Percentiles rank a stretch among this genome's conserved stretches.
Conservation (phyloP, 2,329 filamentous ascomycete genomes). For the Coleophoma cylindrospora region DNA sequence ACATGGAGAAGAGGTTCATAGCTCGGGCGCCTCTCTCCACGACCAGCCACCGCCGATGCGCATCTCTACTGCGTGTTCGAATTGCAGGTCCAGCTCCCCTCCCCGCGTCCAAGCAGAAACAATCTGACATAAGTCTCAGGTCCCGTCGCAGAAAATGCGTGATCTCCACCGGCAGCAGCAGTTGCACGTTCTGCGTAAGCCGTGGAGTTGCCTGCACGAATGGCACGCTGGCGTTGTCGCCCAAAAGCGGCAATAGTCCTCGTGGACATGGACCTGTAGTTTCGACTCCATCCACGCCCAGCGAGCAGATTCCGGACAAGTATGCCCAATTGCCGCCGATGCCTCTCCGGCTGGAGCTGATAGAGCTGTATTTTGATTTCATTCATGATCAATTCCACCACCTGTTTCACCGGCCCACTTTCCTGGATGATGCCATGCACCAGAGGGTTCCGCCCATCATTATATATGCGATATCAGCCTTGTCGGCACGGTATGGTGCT, state of each 20-base stretch:
- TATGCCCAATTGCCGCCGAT: not conserved
- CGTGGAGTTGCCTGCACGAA: not conserved
- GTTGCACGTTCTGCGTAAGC: slow-evolving; percentile 2
- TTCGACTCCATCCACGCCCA: not conserved
- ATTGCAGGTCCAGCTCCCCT: too few relatives aligned
- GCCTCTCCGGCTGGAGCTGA: slow-evolving; percentile 10
- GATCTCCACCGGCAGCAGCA: not conserved
- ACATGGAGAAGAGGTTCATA: too few relatives aligned
- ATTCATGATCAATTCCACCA: slow-evolving; percentile 19
- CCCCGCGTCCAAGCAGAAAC: too few relatives aligned
- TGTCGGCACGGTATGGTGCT: slow-evolving; percentile 12
- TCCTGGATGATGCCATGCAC: slow-evolving; percentile 8
- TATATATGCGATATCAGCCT: slow-evolving; percentile 14
- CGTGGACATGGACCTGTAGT: not conserved
- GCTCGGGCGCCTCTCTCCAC: too few relatives aligned
- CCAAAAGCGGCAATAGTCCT: not conserved
- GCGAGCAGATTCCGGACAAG: not conserved
- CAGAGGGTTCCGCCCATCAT: slow-evolving; percentile 9
- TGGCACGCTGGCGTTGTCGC: not conserved
- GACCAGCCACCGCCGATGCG: too few relatives aligned
- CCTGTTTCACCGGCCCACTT: slow-evolving; percentile 16
- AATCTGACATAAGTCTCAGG: not conserved
- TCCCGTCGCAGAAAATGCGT: slow-evolving; percentile 7
- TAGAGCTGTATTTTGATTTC: slow-evolving; percentile 17
- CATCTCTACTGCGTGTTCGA: too few relatives aligned